Conservation (phyloP, 345 rosid genomes). For the Camelina neglecta region DNA sequence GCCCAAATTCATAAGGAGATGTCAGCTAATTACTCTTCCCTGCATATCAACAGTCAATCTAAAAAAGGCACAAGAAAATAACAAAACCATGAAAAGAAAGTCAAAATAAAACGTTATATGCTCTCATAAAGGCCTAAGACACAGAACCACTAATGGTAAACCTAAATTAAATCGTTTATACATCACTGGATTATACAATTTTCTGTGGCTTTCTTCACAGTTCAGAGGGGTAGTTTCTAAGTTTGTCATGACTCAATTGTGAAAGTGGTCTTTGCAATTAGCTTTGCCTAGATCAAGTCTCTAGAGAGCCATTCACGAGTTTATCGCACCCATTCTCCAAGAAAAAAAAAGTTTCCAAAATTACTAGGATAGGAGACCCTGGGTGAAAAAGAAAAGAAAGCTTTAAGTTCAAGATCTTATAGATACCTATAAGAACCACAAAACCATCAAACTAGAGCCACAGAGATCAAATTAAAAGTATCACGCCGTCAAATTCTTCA, state of each 20-base stretch:
- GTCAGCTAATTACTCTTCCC: neutral
- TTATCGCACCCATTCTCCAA: neutral
- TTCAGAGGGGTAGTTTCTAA: neutral
- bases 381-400: neutral
- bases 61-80: no score
- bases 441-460: neutral
- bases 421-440: neutral
- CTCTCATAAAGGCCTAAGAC: neutral
- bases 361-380: neutral
- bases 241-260: neutral
- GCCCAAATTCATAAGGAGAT: conserved; percentile 24
- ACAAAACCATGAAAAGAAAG: no score
- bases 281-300: conserved; percentile 15
- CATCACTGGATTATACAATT: neutral
- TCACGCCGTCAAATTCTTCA: neutral
- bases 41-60: neutral
- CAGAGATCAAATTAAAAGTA: conserved; percentile 2
- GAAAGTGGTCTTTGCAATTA: conserved; percentile 4
- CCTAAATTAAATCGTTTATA: neutral
- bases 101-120: neutral
- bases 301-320: neutral
- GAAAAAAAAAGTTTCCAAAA: neutral
- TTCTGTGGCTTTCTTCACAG: neutral
- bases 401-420: neutral
- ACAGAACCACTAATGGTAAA: neutral